phyloP scores from a whole-genome alignment of 768 basidiomycete species.

The Leucogyrophana mollusca region DNA sequence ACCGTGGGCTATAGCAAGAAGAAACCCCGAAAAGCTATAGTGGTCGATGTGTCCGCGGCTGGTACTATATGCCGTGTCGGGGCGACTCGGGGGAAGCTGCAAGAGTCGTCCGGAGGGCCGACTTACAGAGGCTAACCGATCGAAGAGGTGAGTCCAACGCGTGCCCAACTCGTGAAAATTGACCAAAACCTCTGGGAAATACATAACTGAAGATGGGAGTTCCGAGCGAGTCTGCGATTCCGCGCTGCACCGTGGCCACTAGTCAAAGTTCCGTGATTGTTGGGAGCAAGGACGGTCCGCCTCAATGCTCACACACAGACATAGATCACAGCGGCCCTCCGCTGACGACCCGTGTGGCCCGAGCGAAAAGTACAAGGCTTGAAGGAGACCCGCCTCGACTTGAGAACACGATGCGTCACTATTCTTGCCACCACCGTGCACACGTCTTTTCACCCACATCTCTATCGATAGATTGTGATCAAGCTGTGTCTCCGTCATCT shows the following conservation, averaged over 20 bases:
- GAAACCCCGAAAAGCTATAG: constrained; percentile 2
- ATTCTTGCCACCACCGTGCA: constrained; percentile 1
- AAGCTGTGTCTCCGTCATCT: constrained; percentile 11
- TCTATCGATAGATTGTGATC: constrained; percentile 1
- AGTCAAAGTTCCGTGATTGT: too few relatives aligned
- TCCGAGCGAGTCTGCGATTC: too few relatives aligned
- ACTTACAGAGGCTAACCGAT: too few relatives aligned
- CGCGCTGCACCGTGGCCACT: too few relatives aligned
- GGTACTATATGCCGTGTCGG: too few relatives aligned
- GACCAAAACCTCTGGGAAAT: too few relatives aligned
- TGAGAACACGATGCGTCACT: constrained; percentile 12
- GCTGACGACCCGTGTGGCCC: neutral
- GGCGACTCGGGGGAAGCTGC: too few relatives aligned
- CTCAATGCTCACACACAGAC: neutral
- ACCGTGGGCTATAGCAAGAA: neutral
- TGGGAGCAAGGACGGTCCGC: neutral
- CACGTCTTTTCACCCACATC: neutral
- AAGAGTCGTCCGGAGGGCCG: too few relatives aligned
- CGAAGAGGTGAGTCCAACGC: too few relatives aligned
- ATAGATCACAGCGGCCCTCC: constrained; percentile 14
- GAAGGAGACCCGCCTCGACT: constrained; percentile 7
- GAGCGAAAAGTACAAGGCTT: constrained; percentile 1
- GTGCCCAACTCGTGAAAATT: too few relatives aligned
- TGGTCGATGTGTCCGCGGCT: too few relatives aligned
- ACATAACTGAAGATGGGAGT: too few relatives aligned